Base-by-base conservation (phyloP, 75 land plant species). In the Pseudotsuga menziesii region DNA sequence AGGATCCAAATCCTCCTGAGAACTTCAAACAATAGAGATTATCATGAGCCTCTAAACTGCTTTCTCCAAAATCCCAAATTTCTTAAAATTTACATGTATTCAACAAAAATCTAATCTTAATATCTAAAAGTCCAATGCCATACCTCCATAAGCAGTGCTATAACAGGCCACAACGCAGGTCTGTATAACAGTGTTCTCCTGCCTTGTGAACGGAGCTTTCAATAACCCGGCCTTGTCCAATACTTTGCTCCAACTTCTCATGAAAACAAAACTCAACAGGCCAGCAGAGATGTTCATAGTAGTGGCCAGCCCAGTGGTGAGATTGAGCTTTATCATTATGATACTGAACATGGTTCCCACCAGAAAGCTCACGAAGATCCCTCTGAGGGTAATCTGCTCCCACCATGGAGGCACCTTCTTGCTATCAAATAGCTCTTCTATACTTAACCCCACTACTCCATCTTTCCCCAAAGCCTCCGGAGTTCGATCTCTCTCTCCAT, bases 111-210 rank as follows among this genome's bases (percentile, higher is more conserved):
- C 11, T 48, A 48, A 11, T 48, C 54, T 48, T 48, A 48, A 7
- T 48, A 8, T 8, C 11, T 8, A 48, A 8, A 11, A 48, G 54
- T 48, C 12, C 54, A 9, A 48, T 48, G 54, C 14, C 79, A 57
- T 25, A 93, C 98, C 98, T 79, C 93, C 93, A 57, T 89, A 82
- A 55, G 96, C 85, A 69, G 94, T 86, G 80, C 91, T 88, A 60
- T 94, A 94, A 82, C 97, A 92, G 7, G 97, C 92, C 36, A 94
- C 97, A 1, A 92, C 93, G 71, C 97, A 94, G 15, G 97, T 94
- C 84, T 94, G 97, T 41, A 94, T 85, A 5, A 92, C 81, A 5
- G 97, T 94, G 75, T 94, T 94, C 82, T 94, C 98, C 78, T 94
- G 98, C 36, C 89, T 80, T 4, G 96, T 94, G 67, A 94, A 94